phyloP scores from a whole-genome alignment of 305 asterid genomes.

The Rubia balearica region DNA sequence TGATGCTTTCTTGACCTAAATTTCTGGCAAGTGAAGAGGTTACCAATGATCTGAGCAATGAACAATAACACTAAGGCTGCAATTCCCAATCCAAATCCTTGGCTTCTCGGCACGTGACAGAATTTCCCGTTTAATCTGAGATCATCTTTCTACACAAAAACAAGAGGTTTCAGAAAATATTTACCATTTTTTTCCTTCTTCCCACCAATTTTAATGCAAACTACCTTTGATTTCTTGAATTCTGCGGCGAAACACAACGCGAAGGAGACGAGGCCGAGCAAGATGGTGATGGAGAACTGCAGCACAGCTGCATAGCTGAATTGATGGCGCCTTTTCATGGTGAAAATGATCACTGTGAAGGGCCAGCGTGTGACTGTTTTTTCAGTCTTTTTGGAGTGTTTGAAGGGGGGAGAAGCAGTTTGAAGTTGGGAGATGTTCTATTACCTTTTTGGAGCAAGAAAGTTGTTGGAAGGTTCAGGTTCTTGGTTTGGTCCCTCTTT shows the following conservation, averaged over 20 bases:
- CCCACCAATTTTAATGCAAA: background rate
- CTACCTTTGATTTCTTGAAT: slow-evolving; percentile 63
- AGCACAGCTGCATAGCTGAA: slow-evolving; percentile 20
- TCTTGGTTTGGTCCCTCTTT: slow-evolving; percentile 5
- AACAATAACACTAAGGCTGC: slow-evolving; percentile 39
- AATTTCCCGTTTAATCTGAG: slow-evolving; percentile 54
- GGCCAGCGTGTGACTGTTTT: slow-evolving; percentile 13
- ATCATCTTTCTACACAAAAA: slow-evolving; percentile 39
- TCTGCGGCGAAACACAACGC: slow-evolving; percentile 63
- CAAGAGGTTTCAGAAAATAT: background rate
- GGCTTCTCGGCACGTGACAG: slow-evolving; percentile 51
- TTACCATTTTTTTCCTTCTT: background rate
- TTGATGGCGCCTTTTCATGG: slow-evolving; percentile 35
- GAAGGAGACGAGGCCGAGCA: slow-evolving; percentile 41
- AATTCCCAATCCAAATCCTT: slow-evolving; percentile 49
- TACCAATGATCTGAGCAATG: slow-evolving; percentile 44
- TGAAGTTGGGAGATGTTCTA: slow-evolving; percentile 22
- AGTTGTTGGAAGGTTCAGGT: background rate
- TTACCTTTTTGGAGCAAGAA: background rate
- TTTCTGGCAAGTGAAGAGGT: slow-evolving; percentile 33
- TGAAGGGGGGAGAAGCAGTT: slow-evolving; percentile 3
- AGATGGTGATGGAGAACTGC: slow-evolving; percentile 22
- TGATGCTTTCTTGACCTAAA: slow-evolving; percentile 22
- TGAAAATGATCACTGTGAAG: background rate
- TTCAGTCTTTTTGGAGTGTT: background rate